A percentile compares a stretch with the other conserved stretches of the same genome.
phyloP scores from a whole-genome alignment of 208 protist species.

The Leishmania turanica region DNA sequence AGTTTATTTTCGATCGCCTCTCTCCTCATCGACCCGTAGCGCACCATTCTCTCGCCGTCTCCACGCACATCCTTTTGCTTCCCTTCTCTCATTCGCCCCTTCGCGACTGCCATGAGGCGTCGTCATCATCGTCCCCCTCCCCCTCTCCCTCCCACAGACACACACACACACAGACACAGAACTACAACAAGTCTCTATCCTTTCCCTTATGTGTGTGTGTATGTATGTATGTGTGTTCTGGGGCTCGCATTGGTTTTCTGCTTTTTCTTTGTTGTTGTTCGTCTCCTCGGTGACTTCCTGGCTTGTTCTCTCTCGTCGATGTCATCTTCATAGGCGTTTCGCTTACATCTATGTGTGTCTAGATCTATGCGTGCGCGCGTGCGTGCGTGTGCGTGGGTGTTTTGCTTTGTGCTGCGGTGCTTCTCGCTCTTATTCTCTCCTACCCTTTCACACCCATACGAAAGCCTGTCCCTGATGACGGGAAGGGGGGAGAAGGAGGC shows the following conservation, averaged over 20 bases:
- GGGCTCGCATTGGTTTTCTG: not conserved
- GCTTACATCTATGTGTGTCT: not conserved
- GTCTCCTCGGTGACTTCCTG: not conserved
- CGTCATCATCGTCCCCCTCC: not conserved
- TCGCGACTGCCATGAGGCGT: too few relatives aligned
- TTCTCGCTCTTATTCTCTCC: too few relatives aligned
- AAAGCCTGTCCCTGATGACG: not conserved
- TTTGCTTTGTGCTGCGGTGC: not conserved
- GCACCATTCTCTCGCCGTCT: not conserved
- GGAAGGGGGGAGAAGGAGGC: too few relatives aligned
- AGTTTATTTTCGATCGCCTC: not conserved
- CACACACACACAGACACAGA: not conserved
- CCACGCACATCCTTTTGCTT: not conserved
- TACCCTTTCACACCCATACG: too few relatives aligned
- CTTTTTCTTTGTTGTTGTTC: not conserved
- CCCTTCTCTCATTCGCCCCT: not conserved
- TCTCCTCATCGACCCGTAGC: not conserved
- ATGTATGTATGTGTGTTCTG: not conserved
- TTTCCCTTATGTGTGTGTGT: not conserved
- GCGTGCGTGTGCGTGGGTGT: not conserved
- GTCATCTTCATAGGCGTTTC: not conserved
- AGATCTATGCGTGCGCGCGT: constrained; percentile 12
- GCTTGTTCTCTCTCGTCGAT: not conserved
- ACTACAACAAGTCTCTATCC: not conserved
- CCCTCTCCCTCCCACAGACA: not conserved